Conservation (phyloP, 176 grass and related monocot species). For the Coix lacrymajobi region DNA sequence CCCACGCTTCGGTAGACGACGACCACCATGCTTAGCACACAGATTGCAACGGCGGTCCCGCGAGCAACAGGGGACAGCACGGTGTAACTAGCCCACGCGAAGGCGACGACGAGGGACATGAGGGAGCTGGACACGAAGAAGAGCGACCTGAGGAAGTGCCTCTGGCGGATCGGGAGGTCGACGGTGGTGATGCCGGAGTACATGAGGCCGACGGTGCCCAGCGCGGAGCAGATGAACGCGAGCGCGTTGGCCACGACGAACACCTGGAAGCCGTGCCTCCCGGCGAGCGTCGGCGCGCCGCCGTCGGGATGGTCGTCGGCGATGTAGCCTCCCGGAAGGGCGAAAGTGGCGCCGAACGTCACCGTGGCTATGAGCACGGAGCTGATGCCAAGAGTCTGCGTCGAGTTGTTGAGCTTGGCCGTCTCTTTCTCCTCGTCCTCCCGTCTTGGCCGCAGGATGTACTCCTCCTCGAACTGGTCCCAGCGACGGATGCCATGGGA, state of each 20-base stretch:
- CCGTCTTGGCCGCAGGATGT: not conserved
- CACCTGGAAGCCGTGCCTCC: not conserved
- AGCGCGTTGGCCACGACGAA: conserved; percentile 3
- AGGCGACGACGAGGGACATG: not conserved
- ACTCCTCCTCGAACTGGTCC: conserved; percentile 22
- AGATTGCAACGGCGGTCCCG: not conserved
- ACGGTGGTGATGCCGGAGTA: conserved; percentile 12
- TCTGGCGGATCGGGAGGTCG: not conserved
- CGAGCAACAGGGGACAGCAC: conserved; percentile 11
- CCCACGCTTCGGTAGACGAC: not conserved
- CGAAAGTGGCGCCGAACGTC: conserved; percentile 3
- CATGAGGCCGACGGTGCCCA: not conserved
- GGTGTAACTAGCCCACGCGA: not conserved
- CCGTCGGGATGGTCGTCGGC: not conserved
- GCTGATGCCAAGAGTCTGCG: conserved; percentile 10
- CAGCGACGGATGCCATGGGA: not conserved
- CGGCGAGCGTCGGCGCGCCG: not conserved
- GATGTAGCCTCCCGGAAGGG: not conserved
- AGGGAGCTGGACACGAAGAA: not conserved
- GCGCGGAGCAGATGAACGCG: not conserved
- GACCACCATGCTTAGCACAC: not conserved
- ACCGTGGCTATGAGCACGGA: not conserved
- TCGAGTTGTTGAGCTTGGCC: not conserved
- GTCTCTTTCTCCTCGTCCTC: conserved; percentile 23
- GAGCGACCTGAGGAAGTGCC: not conserved